Conservation (phyloP, 495 filamentous ascomycete species). For the Annulohypoxylon maeteangense region DNA sequence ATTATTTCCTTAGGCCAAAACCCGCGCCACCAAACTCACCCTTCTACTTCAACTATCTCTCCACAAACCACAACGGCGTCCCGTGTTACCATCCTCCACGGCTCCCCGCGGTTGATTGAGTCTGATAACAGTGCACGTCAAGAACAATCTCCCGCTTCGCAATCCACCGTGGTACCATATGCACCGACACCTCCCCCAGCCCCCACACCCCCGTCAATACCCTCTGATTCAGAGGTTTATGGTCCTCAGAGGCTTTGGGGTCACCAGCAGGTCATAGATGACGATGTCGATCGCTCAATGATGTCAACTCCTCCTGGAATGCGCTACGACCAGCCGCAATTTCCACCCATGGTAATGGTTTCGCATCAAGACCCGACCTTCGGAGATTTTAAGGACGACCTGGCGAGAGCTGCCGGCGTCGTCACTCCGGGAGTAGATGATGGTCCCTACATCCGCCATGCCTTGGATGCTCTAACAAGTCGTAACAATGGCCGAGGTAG, state of each 20-base stretch:
- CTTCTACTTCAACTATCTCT: constrained; percentile 8
- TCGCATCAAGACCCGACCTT: constrained; percentile 45
- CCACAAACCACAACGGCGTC: constrained; percentile 30
- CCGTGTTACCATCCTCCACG: constrained; percentile 33
- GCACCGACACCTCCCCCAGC: constrained; percentile 48
- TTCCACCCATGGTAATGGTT: constrained; percentile 51
- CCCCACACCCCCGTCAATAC: constrained; percentile 45
- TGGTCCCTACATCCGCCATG: constrained; percentile 59
- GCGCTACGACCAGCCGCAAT: constrained; percentile 47
- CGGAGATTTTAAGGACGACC: constrained; percentile 55
- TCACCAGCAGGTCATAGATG: constrained; percentile 18
- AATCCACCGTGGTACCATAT: constrained; percentile 46
- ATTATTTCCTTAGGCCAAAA: constrained; percentile 24
- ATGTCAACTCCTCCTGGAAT: constrained; percentile 36
- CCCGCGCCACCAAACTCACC: not conserved
- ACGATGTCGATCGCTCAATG: constrained; percentile 41
- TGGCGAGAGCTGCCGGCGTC: constrained; percentile 55
- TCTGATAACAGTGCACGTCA: constrained; percentile 5
- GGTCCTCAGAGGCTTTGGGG: constrained; percentile 49
- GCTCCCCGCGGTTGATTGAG: constrained; percentile 27
- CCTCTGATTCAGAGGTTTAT: constrained; percentile 52
- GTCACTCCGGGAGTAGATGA: constrained; percentile 62
- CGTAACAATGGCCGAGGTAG: constrained; percentile 45
- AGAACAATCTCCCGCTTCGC: constrained; percentile 32
- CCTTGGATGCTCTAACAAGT: constrained; percentile 58